These are phyloP conservation scores for Atractiella rhizophila DNA, from an alignment of 768 basidiomycete species.

Conservation along the genomic window DNA sequence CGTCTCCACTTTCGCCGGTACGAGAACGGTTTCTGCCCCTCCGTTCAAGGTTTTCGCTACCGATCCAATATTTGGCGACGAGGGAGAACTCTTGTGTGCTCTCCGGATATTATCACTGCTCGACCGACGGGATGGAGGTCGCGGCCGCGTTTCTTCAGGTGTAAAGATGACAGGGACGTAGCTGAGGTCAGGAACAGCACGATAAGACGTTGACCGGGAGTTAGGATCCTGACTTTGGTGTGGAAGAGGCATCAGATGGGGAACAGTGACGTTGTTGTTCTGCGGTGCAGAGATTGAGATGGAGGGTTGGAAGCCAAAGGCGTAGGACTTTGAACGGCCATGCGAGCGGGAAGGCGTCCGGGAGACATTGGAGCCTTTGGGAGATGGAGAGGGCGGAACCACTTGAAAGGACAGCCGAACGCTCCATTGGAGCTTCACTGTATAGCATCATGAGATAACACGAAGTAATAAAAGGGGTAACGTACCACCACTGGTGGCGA, in stretches of 20 bases:
- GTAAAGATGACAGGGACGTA: constrained; percentile 16
- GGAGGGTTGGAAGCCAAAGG: background rate
- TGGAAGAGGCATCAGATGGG: constrained; percentile 16
- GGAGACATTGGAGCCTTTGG: background rate
- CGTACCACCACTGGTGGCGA: constrained; percentile 36
- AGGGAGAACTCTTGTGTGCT: background rate
- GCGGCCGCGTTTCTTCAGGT: constrained; percentile 2
- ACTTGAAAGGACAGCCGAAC: constrained; percentile 68
- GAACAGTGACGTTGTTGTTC: no score
- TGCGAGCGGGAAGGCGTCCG: background rate
- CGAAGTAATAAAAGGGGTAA: constrained; percentile 6
- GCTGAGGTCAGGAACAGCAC: constrained; percentile 17
- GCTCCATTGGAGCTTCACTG: constrained; percentile 74
- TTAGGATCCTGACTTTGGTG: constrained; percentile 1
- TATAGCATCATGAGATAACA: constrained; percentile 8
- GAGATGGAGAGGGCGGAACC: constrained; percentile 28
- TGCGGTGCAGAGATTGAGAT: background rate
- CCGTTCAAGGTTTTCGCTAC: constrained; percentile 31
- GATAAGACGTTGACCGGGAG: constrained; percentile 13
- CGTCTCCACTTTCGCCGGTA: constrained; percentile 40
- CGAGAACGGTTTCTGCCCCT: constrained; percentile 11
- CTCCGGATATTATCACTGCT: background rate
- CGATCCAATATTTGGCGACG: constrained; percentile 26
- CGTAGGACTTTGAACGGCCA: background rate
- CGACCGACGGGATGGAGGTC: constrained; percentile 7